phyloP scores from a whole-genome alignment of 306 rosid genomes.

The Clitoria ternatea region DNA sequence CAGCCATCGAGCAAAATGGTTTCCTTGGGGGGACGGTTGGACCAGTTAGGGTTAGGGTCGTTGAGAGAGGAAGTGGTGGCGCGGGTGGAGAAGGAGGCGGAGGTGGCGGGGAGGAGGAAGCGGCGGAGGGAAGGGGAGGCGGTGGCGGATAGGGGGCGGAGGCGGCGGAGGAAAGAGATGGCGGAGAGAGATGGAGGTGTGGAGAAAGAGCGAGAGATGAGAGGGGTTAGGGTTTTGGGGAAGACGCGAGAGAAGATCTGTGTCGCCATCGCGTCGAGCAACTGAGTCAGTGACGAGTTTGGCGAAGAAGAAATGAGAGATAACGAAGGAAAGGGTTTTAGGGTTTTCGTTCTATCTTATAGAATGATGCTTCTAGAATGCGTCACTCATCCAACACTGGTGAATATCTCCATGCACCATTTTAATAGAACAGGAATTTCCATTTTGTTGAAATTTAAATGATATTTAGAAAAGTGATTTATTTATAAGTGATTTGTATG shows the following conservation, averaged over 20 bases:
- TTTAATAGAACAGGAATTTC: too few relatives aligned
- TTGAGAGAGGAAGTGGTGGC: constrained; percentile 81
- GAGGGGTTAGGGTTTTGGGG: constrained; percentile 45
- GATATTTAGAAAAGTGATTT: too few relatives aligned
- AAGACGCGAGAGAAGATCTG: constrained; percentile 49
- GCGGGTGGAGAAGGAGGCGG: constrained; percentile 58
- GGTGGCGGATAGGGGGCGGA: constrained; percentile 56
- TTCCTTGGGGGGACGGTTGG: constrained; percentile 91
- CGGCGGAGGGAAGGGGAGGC: constrained; percentile 9
- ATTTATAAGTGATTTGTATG: too few relatives aligned
- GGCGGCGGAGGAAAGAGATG: constrained; percentile 47
- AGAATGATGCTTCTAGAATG: background rate
- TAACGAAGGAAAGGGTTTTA: background rate
- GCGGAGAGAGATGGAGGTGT: constrained; percentile 32
- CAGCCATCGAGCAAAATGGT: constrained; percentile 93
- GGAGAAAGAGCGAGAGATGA: constrained; percentile 35
- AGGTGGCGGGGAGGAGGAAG: constrained; percentile 12
- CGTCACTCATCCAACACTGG: too few relatives aligned
- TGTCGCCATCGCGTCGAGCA: constrained; percentile 56
- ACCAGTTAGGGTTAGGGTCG: constrained; percentile 93
- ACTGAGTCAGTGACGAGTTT: background rate
- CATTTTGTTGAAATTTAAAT: too few relatives aligned
- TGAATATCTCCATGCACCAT: too few relatives aligned
- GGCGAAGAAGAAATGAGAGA: background rate
- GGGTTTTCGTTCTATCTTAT: constrained; percentile 19